phyloP scores from a whole-genome alignment of 495 filamentous ascomycete genomes.

The Podospora bellae-mahoneyi region DNA sequence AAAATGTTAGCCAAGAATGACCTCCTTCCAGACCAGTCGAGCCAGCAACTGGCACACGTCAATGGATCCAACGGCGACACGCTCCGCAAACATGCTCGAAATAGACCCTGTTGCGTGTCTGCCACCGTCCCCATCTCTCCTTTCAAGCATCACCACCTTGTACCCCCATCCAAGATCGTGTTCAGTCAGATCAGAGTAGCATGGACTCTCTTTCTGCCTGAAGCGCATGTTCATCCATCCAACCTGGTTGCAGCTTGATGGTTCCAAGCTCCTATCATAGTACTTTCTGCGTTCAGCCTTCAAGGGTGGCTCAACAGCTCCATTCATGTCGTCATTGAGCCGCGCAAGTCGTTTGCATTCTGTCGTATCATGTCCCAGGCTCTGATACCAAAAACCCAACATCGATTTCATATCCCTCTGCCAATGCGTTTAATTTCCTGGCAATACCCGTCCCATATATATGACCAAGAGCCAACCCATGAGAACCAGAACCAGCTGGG shows the following conservation, averaged over 20 bases:
- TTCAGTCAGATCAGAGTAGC: slow-evolving; percentile 11
- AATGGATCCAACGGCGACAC: slow-evolving; percentile 22
- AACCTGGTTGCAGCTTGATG: neutral
- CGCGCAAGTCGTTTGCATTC: neutral
- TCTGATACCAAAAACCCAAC: slow-evolving; percentile 27
- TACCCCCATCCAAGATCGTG: slow-evolving; percentile 23
- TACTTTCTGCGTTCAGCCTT: slow-evolving; percentile 1
- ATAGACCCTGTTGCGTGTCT: neutral
- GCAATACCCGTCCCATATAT: slow-evolving; percentile 24
- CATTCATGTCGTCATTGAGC: neutral
- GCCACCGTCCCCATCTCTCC: neutral
- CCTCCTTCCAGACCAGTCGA: slow-evolving; percentile 42
- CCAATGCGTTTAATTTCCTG: slow-evolving; percentile 15
- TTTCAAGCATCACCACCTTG: slow-evolving; percentile 23
- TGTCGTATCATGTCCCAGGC: slow-evolving; percentile 9
- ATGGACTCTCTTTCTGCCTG: slow-evolving; percentile 16
- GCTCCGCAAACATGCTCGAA: slow-evolving; percentile 15
- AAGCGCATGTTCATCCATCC: neutral
- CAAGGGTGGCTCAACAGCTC: neutral
- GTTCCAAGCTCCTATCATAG: neutral
- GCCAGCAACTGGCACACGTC: slow-evolving; percentile 29
- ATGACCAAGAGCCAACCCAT: slow-evolving; percentile 16
- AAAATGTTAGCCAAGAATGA: slow-evolving; percentile 35
- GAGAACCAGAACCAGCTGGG: slow-evolving; percentile 25
- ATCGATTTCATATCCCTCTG: slow-evolving; percentile 11